phyloP scores from a whole-genome alignment of 2,329 filamentous ascomycete species.

The Coniochaeta prunicola region DNA sequence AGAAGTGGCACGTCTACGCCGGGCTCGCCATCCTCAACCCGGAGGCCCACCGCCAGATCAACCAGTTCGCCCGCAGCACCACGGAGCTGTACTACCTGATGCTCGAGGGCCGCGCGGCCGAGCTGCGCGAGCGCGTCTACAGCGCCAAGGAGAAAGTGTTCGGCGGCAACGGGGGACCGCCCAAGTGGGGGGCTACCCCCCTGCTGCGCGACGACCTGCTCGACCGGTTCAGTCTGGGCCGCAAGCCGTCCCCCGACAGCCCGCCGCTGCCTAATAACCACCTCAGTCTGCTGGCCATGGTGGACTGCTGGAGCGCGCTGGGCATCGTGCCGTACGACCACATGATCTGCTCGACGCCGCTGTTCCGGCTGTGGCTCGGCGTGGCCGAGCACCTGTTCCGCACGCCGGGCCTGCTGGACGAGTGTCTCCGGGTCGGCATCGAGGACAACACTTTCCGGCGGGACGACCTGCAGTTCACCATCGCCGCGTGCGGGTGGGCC shows the following conservation, averaged over 20 bases:
- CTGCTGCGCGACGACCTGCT: constrained; percentile 78
- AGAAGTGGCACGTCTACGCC: constrained; percentile 99
- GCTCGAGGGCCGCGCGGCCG: constrained; percentile 73
- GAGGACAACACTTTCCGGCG: constrained; percentile 88
- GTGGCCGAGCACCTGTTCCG: constrained; percentile 97
- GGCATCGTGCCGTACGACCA: constrained; percentile 96
- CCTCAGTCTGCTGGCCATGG: constrained; percentile 87
- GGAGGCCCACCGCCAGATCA: constrained; percentile 83
- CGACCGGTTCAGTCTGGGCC: constrained; percentile 80
- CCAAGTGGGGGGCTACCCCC: constrained; percentile 53
- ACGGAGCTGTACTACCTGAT: constrained; percentile 96
- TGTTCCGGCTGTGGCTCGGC: constrained; percentile 93
- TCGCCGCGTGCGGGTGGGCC: constrained; percentile 92
- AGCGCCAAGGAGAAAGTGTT: constrained; percentile 63
- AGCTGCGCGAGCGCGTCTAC: constrained; percentile 66
- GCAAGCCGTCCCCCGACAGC: constrained; percentile 37
- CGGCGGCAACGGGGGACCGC: constrained; percentile 59
- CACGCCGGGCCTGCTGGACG: constrained; percentile 71
- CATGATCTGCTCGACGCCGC: constrained; percentile 97
- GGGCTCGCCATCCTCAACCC: constrained; percentile 96
- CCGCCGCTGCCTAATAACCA: constrained; percentile 80
- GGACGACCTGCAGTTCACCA: constrained; percentile 95
- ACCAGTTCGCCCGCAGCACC: constrained; percentile 86
- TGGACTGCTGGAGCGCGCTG: constrained; percentile 94
- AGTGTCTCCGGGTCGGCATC: constrained; percentile 77